These are phyloP conservation scores for Sarcomyxa edulis DNA, from an alignment of 768 basidiomycete genomes.

Conservation along the genomic window DNA sequence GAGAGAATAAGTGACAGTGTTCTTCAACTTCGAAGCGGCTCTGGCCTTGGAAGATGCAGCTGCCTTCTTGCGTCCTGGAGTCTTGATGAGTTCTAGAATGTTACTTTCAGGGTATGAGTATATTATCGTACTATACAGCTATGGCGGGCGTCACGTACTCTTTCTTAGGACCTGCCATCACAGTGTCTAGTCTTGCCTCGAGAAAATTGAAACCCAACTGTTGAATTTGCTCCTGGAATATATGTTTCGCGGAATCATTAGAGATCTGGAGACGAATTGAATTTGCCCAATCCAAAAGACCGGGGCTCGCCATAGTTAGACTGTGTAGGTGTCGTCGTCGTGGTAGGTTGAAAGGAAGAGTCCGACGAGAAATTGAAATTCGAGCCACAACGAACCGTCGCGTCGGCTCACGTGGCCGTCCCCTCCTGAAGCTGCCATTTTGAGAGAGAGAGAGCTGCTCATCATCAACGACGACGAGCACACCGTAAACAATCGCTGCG, in stretches of 20 bases:
- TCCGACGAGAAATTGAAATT: no score
- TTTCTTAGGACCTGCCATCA: conserved; percentile 59
- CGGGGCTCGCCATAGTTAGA: conserved; percentile 34
- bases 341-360: neutral
- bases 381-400: conserved; percentile 7
- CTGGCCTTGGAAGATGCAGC: conserved; percentile 40
- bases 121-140: no score
- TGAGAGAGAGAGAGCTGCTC: conserved; percentile 1
- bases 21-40: conserved; percentile 35
- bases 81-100: conserved; percentile 79
- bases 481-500: no score
- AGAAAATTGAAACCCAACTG: conserved; percentile 75
- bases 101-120: no score
- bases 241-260: conserved; percentile 64
- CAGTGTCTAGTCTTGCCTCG: conserved; percentile 72
- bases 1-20: conserved; percentile 31
- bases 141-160: conserved; percentile 61
- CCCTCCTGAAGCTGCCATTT: conserved; percentile 6
- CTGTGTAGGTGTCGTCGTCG: neutral
- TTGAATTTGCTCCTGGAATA: conserved; percentile 70
- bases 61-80: conserved; percentile 69
- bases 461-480: no score
- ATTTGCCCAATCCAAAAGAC: conserved; percentile 68
- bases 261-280: conserved; percentile 63
- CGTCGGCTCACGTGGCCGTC: conserved; percentile 22